phyloP scores from a whole-genome alignment of 2,329 filamentous ascomycete genomes.

The Nothopassalora personata region DNA sequence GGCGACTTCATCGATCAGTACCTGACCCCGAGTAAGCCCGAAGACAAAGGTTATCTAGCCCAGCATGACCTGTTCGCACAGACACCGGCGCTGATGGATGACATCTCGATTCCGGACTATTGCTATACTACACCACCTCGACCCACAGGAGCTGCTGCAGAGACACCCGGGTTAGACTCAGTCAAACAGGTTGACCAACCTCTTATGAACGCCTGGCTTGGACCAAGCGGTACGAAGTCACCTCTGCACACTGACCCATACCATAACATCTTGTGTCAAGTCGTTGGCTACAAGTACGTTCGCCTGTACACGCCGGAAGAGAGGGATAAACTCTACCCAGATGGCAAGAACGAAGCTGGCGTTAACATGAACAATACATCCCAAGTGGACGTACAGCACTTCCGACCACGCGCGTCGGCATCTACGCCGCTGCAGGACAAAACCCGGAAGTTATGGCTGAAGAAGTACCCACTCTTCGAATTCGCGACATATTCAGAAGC shows the following conservation, averaged over 20 bases:
- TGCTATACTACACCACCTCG: constrained; percentile 67
- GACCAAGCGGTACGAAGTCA: constrained; percentile 79
- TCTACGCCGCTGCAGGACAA: background rate
- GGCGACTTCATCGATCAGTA: constrained; percentile 61
- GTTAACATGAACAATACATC: constrained; percentile 95
- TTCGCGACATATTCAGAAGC: constrained; percentile 66
- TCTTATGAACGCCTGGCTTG: constrained; percentile 86
- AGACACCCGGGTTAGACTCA: constrained; percentile 18
- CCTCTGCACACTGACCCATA: constrained; percentile 92
- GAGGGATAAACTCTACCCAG: constrained; percentile 55
- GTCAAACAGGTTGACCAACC: constrained; percentile 47
- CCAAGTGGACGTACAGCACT: constrained; percentile 57
- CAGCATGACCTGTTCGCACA: constrained; percentile 85
- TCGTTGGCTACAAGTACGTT: constrained; percentile 88
- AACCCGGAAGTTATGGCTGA: constrained; percentile 23
- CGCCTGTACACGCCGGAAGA: constrained; percentile 71
- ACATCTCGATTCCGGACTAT: constrained; percentile 77
- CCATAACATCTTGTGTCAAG: constrained; percentile 85
- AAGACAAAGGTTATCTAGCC: constrained; percentile 69
- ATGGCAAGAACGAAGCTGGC: constrained; percentile 56
- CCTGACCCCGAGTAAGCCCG: constrained; percentile 40
- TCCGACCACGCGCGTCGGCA: constrained; percentile 4
- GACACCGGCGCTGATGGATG: constrained; percentile 67
- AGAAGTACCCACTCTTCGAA: constrained; percentile 50
- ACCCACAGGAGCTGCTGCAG: constrained; percentile 32